A percentile compares a stretch with the other conserved stretches of the same genome.
These are phyloP conservation scores for Candida dubliniensis DNA, from an alignment of 1,139 yeast genomes.

Conservation along the genomic window DNA sequence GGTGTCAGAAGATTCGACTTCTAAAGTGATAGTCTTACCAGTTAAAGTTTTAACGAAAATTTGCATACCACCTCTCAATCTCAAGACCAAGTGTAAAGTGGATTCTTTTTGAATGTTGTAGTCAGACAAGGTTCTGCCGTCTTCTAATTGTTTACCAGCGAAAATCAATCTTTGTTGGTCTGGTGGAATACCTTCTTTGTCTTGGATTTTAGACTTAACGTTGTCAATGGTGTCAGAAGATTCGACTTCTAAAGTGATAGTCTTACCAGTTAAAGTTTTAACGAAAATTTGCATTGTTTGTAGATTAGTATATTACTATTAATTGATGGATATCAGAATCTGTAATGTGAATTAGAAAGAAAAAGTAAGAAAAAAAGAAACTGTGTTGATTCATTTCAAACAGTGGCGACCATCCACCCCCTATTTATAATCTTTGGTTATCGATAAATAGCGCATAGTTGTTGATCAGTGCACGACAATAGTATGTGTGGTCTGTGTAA, in stretches of 20 bases:
- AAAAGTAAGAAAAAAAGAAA: not conserved
- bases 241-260: slow-evolving; percentile 69
- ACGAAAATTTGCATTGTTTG: slow-evolving; percentile 97
- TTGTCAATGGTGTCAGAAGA: slow-evolving; percentile 74
- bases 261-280: slow-evolving; percentile 94
- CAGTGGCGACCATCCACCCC: slow-evolving; percentile 9
- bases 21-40: slow-evolving; percentile 70
- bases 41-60: slow-evolving; percentile 60
- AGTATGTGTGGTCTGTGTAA: not conserved
- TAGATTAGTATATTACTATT: slow-evolving; percentile 80
- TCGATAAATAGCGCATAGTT: not conserved
- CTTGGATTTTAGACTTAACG: slow-evolving; percentile 77
- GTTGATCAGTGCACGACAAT: not conserved
- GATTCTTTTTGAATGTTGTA: slow-evolving; percentile 76
- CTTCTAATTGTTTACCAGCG: slow-evolving; percentile 64
- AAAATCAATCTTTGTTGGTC: slow-evolving; percentile 58
- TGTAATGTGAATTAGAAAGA: slow-evolving; percentile 3
- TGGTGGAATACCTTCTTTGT: slow-evolving; percentile 54
- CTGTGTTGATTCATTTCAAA: not conserved
- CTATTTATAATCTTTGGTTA: slow-evolving; percentile 3
- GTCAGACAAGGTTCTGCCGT: slow-evolving; percentile 65
- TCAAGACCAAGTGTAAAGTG: slow-evolving; percentile 91
- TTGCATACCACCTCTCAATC: slow-evolving; percentile 97
- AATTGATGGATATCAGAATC: slow-evolving; percentile 2
- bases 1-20: slow-evolving; percentile 63